Conservation (phyloP, 106 monocot genomes). For the Hemerocallis citrina region DNA sequence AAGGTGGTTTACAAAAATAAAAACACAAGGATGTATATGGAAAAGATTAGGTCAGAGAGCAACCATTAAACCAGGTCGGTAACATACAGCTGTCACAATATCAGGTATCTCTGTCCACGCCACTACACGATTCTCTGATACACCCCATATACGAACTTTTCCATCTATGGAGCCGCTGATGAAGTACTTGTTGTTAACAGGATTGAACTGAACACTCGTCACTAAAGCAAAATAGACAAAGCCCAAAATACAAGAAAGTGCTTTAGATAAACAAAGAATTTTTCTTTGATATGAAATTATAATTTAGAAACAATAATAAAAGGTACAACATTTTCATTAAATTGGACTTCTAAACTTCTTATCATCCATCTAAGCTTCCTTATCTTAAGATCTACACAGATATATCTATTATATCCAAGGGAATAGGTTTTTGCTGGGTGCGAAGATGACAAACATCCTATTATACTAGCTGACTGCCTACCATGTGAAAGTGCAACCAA, state of each 20-base stretch:
- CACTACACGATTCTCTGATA: slow-evolving; percentile 46
- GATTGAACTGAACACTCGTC: slow-evolving; percentile 89
- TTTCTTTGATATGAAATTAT: neutral
- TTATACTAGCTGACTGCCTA: neutral
- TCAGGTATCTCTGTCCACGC: slow-evolving; percentile 74
- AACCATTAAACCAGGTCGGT: slow-evolving; percentile 77
- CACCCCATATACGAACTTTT: slow-evolving; percentile 77
- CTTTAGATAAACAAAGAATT: neutral
- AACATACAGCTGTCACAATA: slow-evolving; percentile 69
- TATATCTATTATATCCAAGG: too few species aligned
- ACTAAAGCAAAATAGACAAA: slow-evolving; percentile 35
- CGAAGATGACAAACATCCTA: neutral
- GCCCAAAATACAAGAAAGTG: neutral
- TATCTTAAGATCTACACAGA: too few species aligned
- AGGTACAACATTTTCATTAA: too few species aligned
- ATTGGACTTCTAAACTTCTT: too few species aligned
- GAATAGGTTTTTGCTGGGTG: too few species aligned
- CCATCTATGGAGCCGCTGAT: slow-evolving; percentile 92
- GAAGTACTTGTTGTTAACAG: slow-evolving; percentile 57
- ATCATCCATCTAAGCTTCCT: too few species aligned
- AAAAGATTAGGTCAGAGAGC: neutral
- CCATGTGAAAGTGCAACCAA: neutral
- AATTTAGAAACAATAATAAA: neutral
- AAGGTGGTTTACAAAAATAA: neutral
- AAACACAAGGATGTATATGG: neutral